A percentile compares a stretch with the other conserved stretches of the same genome.
These are phyloP conservation scores for Entonaema liquescens DNA, from an alignment of 495 filamentous ascomycete genomes.

Conservation along the genomic window DNA sequence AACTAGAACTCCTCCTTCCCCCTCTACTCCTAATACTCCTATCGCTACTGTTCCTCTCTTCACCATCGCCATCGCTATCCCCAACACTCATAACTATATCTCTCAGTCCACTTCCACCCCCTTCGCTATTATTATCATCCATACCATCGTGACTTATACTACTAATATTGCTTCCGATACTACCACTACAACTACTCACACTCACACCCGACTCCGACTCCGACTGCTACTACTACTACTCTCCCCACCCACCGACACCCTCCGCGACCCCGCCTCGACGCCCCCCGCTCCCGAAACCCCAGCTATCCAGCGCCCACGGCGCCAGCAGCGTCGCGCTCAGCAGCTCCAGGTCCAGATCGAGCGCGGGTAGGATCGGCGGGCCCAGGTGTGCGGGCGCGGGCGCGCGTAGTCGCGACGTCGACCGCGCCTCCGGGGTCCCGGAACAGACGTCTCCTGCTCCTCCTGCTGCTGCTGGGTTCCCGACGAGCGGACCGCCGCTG, in stretches of 20 bases:
- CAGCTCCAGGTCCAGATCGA: slow-evolving; percentile 24
- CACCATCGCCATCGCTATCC: background rate
- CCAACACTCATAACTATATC: background rate
- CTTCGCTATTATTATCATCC: background rate
- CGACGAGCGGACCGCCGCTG: background rate
- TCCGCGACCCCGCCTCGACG: background rate
- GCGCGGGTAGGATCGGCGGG: slow-evolving; percentile 29
- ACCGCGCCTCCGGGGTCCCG: background rate
- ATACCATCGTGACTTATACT: background rate
- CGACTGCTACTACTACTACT: background rate
- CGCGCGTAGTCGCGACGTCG: background rate
- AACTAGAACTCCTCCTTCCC: background rate
- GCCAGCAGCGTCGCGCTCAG: slow-evolving; percentile 31
- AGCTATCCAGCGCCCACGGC: slow-evolving; percentile 24
- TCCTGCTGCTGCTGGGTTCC: background rate
- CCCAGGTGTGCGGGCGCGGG: slow-evolving; percentile 25
- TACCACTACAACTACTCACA: background rate
- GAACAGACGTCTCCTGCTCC: background rate
- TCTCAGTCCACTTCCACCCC: background rate
- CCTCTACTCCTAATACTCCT: too few relatives aligned
- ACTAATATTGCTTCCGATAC: background rate
- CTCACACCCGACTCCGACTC: background rate
- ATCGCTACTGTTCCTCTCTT: too few relatives aligned
- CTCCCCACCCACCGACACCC: background rate
- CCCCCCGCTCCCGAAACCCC: slow-evolving; percentile 2